Percentiles rank a stretch among this genome's conserved stretches.
Evolutionary conservation across 495 filamentous ascomycete species (phyloP).

Genomic region (Aspergillus incahuasiensis): DNA sequence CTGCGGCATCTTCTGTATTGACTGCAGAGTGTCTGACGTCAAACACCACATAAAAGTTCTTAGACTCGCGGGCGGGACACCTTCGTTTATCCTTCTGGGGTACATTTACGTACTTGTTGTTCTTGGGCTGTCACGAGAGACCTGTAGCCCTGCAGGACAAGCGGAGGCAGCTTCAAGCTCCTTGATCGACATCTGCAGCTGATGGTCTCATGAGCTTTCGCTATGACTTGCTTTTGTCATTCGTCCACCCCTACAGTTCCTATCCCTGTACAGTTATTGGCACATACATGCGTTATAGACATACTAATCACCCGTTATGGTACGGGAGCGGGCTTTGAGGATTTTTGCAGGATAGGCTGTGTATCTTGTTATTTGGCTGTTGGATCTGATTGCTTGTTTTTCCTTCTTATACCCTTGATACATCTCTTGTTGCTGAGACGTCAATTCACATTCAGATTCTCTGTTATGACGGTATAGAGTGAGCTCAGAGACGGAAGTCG

Average conservation of each 20-base stretch:
- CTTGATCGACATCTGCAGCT: neutral
- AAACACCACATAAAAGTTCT: conserved; percentile 5
- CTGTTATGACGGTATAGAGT: neutral
- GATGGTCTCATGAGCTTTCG: neutral
- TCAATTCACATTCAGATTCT: neutral
- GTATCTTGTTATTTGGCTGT: conserved; percentile 1
- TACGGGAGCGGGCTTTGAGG: conserved; percentile 4
- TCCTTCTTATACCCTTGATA: conserved; percentile 9
- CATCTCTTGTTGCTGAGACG: conserved; percentile 3
- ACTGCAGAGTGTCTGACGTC: neutral
- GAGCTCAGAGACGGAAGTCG: neutral
- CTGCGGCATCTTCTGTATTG: neutral
- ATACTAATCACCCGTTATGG: conserved; percentile 8
- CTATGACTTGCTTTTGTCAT: neutral
- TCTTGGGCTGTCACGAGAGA: neutral
- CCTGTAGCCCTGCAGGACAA: neutral
- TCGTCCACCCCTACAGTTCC: conserved; percentile 7
- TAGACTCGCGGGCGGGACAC: conserved; percentile 2
- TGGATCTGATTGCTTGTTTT: conserved; percentile 8
- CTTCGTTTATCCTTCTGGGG: neutral
- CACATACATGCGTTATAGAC: conserved; percentile 14
- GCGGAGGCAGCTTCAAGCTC: neutral
- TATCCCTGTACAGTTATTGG: conserved; percentile 19
- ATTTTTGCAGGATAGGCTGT: conserved; percentile 2
- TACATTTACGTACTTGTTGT: neutral